These are phyloP conservation scores for Saccharum hybrid DNA, from an alignment of 202 grass and related monocot species.

Conservation along the genomic window DNA sequence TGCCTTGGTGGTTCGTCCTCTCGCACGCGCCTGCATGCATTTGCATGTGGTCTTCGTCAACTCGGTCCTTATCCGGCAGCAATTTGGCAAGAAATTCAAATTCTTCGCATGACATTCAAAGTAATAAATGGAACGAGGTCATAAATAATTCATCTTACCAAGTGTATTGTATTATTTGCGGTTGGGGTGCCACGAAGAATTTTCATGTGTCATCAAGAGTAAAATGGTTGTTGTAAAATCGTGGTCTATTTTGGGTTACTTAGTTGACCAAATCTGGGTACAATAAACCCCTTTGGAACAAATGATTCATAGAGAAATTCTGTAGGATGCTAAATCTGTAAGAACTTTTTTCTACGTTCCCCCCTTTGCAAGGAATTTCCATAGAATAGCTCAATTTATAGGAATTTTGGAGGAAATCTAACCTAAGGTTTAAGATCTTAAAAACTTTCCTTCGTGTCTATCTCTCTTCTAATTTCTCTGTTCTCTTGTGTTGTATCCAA, in stretches of 20 bases:
- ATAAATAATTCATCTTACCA: neutral
- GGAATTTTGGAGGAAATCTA: too few species aligned
- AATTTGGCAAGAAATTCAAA: neutral
- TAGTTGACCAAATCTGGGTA: too few species aligned
- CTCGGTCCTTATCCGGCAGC: neutral
- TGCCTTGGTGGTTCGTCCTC: neutral
- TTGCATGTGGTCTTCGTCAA: slow-evolving; percentile 13
- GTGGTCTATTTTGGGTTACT: neutral
- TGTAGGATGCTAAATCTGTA: too few species aligned
- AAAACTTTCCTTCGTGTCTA: too few species aligned
- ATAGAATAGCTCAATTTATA: too few species aligned
- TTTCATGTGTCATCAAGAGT: neutral
- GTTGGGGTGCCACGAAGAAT: neutral
- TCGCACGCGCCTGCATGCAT: neutral
- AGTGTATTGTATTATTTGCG: neutral
- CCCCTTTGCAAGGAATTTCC: too few species aligned
- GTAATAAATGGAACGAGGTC: neutral
- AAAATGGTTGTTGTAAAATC: neutral
- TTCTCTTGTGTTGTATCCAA: too few species aligned
- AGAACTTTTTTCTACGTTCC: too few species aligned
- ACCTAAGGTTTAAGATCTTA: too few species aligned
- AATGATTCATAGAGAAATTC: too few species aligned
- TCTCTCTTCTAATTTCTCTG: too few species aligned
- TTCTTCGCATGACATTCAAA: neutral
- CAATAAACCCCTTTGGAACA: too few species aligned